Evolutionary conservation across 2,329 filamentous ascomycete species (phyloP).

Genomic region (Fusarium sp.): DNA sequence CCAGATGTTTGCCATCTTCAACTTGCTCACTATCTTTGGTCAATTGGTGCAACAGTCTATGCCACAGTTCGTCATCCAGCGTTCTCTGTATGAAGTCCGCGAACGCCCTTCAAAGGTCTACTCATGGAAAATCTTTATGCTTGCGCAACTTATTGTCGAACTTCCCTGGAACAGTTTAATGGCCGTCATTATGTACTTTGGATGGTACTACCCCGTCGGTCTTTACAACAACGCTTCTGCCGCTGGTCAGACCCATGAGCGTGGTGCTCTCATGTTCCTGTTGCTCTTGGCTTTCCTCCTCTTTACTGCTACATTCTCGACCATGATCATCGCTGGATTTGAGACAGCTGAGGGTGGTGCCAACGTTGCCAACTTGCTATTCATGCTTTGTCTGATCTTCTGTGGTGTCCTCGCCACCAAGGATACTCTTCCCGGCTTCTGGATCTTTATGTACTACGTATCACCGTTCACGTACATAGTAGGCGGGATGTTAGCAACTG

Average conservation of each 20-base stretch:
- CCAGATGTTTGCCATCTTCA: conserved; percentile 88
- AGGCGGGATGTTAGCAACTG: conserved; percentile 75
- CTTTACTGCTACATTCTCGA: conserved; percentile 84
- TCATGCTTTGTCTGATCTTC: conserved; percentile 66
- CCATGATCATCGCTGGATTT: conserved; percentile 77
- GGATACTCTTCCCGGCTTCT: conserved; percentile 68
- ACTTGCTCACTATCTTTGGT: conserved; percentile 83
- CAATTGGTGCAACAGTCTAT: conserved; percentile 83
- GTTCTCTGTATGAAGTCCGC: conserved; percentile 84
- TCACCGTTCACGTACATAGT: conserved; percentile 88
- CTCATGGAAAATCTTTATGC: conserved; percentile 86
- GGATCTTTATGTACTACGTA: conserved; percentile 68
- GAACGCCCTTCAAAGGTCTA: conserved; percentile 88
- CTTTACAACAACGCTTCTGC: conserved; percentile 75
- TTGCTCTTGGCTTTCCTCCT: conserved; percentile 80
- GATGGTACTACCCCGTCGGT: conserved; percentile 88
- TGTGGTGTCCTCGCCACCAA: conserved; percentile 45
- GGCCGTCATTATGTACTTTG: conserved; percentile 80
- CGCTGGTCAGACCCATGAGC: conserved; percentile 70
- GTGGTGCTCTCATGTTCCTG: conserved; percentile 83
- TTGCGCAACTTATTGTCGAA: conserved; percentile 85
- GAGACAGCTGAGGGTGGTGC: conserved; percentile 73
- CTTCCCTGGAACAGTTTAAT: conserved; percentile 85
- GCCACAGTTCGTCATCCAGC: conserved; percentile 86
- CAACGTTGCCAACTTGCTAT: conserved; percentile 73